Evolutionary conservation across 148 eudicot species (phyloP).

Genomic region (Chenopodium berlandieri): DNA sequence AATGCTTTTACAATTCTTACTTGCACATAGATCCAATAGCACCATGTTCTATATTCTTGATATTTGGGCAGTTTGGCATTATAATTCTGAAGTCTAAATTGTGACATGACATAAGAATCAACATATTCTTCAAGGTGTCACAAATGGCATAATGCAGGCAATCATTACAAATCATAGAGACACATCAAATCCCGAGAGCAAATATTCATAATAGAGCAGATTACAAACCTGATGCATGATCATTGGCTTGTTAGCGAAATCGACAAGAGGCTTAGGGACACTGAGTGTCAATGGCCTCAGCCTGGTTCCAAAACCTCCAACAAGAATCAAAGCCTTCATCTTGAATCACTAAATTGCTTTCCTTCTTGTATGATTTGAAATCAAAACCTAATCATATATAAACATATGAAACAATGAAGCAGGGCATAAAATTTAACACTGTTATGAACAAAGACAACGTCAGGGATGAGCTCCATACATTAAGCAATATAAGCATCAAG

Average conservation of each 20-base stretch:
- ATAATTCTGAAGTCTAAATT: neutral
- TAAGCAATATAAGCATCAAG: neutral
- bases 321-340: conserved; percentile 99
- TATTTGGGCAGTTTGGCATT: neutral
- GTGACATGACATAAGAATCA: neutral
- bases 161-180: neutral
- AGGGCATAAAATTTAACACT: neutral
- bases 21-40: neutral
- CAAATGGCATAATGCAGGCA: neutral
- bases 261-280: conserved; percentile 91
- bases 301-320: conserved; percentile 96
- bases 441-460: too few relatives aligned
- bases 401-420: neutral
- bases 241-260: conserved; percentile 98
- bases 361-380: conserved; percentile 19
- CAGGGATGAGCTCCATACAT: too few relatives aligned
- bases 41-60: neutral
- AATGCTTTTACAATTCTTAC: neutral
- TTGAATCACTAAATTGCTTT: conserved; percentile 21
- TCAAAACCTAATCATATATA: conserved; percentile 15
- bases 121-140: neutral
- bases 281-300: conserved; percentile 93
- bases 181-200: neutral
- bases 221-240: conserved; percentile 86
- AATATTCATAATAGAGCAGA: neutral